Evolutionary conservation across 768 basidiomycete species (phyloP).

Genomic region (Podaxis carcinomalis): DNA sequence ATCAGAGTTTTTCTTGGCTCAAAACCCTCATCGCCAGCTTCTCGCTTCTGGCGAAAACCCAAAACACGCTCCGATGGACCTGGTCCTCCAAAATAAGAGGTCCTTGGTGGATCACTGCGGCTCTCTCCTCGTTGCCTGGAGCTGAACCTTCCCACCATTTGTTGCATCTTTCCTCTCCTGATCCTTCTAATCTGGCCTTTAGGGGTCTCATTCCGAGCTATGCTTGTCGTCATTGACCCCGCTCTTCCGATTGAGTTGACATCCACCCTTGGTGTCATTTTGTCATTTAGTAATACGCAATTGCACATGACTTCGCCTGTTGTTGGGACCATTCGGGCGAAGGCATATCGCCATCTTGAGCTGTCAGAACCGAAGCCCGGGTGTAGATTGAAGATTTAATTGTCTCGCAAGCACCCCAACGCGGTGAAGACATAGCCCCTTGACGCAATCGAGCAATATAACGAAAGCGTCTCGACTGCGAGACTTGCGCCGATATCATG

Average conservation of each 20-base stretch:
- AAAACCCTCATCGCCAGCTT: background rate
- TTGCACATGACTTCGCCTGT: background rate
- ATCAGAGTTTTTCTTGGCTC: background rate
- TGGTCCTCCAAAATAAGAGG: background rate
- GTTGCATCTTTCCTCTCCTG: background rate
- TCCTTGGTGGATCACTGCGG: background rate
- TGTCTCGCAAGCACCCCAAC: too few species aligned
- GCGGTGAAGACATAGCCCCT: background rate
- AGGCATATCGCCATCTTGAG: too few species aligned
- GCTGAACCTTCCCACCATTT: background rate
- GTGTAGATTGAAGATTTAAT: background rate
- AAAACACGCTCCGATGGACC: background rate
- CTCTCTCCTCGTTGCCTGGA: background rate
- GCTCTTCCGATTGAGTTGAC: background rate
- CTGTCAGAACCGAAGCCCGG: background rate
- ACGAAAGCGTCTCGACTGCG: background rate
- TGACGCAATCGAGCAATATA: background rate
- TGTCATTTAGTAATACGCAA: background rate
- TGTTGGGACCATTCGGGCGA: too few species aligned
- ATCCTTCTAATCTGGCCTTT: background rate
- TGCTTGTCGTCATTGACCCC: background rate
- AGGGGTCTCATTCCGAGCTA: background rate
- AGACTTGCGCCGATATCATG: background rate
- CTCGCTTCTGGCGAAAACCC: background rate
- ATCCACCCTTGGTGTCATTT: background rate